Percentiles rank a stretch among this genome's conserved stretches.
phyloP scores from a whole-genome alignment of 371 early-diverging fungal genomes.

The Zychaea mexicana region DNA sequence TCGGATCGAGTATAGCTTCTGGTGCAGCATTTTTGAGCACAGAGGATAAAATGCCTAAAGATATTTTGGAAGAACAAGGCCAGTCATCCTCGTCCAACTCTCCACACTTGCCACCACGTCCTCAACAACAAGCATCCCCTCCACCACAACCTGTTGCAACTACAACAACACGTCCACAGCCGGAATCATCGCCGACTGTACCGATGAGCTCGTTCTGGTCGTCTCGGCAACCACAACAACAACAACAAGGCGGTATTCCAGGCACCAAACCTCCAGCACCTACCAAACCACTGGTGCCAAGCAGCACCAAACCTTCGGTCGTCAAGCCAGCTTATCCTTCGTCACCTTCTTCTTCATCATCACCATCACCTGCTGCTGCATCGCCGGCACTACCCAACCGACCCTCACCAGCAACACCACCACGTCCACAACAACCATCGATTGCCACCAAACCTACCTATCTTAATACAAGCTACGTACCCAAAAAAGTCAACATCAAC shows the following conservation, averaged over 20 bases:
- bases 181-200: too few species aligned
- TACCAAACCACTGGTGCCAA: not conserved
- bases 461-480: constrained; percentile 37
- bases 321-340: not conserved
- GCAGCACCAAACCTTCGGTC: not conserved
- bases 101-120: constrained; percentile 17
- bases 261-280: constrained; percentile 4
- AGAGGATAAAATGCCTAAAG: constrained; percentile 48
- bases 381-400: not conserved
- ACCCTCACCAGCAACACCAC: constrained; percentile 1
- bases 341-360: not conserved
- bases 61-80: constrained; percentile 32
- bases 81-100: constrained; percentile 19
- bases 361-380: too few species aligned
- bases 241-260: too few species aligned
- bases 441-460: constrained; percentile 15
- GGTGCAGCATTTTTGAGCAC: constrained; percentile 53
- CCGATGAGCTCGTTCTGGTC: constrained; percentile 24
- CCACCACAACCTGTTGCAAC: constrained; percentile 1
- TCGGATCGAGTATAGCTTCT: constrained; percentile 41
- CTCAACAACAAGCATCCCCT: constrained; percentile 8
- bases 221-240: not conserved
- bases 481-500: constrained; percentile 40
- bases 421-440: not conserved
- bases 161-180: too few species aligned